Conservation (phyloP, 2,329 filamentous ascomycete genomes). For the Drechslerella dactyloides region DNA sequence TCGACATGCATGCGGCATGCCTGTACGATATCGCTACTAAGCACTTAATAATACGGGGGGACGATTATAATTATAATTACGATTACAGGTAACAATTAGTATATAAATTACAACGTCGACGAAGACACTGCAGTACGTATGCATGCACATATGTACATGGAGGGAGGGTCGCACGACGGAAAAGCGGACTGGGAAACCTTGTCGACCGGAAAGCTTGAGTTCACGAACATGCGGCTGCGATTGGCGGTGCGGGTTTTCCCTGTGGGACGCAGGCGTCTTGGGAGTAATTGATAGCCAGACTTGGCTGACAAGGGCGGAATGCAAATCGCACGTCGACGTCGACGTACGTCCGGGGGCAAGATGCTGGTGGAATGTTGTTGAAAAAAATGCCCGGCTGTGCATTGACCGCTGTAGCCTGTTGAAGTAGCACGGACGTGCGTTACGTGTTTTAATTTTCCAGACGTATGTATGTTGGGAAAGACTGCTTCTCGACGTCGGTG, state of each 20-base stretch:
- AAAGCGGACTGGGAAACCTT: neutral
- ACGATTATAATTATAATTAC: neutral
- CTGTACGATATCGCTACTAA: neutral
- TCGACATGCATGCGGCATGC: neutral
- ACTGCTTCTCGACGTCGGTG: too few species aligned
- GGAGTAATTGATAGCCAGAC: neutral
- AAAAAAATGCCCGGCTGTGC: neutral
- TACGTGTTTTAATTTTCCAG: too few species aligned
- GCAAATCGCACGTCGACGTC: neutral
- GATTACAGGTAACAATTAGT: neutral
- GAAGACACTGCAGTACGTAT: neutral
- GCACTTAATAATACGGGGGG: neutral
- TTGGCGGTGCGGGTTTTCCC: slow-evolving; percentile 13
- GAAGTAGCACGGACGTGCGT: too few species aligned
- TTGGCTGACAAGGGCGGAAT: slow-evolving; percentile 3
- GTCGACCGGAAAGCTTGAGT: slow-evolving; percentile 40
- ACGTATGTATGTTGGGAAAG: too few species aligned
- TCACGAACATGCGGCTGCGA: slow-evolving; percentile 35
- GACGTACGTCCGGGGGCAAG: too few species aligned
- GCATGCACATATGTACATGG: neutral
- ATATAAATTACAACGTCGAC: neutral
- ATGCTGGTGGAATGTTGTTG: neutral
- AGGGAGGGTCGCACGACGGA: neutral
- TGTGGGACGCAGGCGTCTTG: neutral
- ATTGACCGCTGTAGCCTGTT: too few species aligned